phyloP scores from a whole-genome alignment of 129 eudicot genomes.

The Silybum marianum region DNA sequence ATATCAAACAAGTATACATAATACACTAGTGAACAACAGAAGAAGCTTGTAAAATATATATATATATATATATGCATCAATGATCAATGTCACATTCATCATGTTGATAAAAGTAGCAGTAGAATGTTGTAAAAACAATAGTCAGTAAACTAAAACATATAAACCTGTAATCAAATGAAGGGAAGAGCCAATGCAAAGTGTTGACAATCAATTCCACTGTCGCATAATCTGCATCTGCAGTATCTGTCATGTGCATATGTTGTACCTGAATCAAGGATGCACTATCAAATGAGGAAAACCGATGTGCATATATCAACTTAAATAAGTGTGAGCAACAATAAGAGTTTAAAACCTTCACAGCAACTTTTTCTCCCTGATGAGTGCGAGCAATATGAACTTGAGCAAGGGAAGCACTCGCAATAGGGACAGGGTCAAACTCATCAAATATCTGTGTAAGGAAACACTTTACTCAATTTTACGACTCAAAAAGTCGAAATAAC shows the following conservation, averaged over 20 bases:
- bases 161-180: conserved; percentile 96
- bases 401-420: conserved; percentile 98
- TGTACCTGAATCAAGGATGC: conserved; percentile 61
- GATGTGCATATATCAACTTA: not conserved
- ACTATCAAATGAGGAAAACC: not conserved
- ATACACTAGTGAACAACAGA: not conserved
- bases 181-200: conserved; percentile 81
- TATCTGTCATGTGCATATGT: conserved; percentile 96
- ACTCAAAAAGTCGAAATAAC: not conserved
- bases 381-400: conserved; percentile 90
- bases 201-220: conserved; percentile 89
- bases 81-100: not conserved
- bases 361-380: conserved; percentile 88
- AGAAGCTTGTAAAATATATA: not conserved
- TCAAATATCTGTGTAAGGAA: conserved; percentile 63
- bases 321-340: not conserved
- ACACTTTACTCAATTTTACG: not conserved
- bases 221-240: conserved; percentile 95
- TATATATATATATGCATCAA: no score
- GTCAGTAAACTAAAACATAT: no score
- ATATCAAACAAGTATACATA: not conserved
- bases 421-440: conserved; percentile 87
- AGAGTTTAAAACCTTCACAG: conserved; percentile 67
- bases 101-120: not conserved
- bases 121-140: no score